Evolutionary conservation across 345 rosid genomes (phyloP), one percentile per base, ranked within the genome.

Genomic region (Gossypium rotundifolium): DNA sequence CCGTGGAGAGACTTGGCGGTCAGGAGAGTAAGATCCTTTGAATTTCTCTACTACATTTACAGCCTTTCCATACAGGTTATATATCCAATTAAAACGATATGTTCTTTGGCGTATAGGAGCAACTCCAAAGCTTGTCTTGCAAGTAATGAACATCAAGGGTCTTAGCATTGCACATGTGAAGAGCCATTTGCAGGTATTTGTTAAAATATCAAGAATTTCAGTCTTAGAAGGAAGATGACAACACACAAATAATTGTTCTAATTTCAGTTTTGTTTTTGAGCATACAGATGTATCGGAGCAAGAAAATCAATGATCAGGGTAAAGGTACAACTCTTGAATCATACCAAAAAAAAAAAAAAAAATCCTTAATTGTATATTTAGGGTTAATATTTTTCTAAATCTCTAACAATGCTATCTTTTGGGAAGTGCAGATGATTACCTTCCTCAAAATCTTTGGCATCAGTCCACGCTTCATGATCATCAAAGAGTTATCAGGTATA

Each of bases 1-100:
- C 87, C 4, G 82, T 87, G 14, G 85, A 85, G 71, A 76, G 82
- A 72, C 90, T 87, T 16, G 90, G 90, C 0, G 88, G 90, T 46
- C 86, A 83, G 66, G 85, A 83, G 60, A 83, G 88, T 87, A 77
- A 77, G 81, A 57, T 75, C 69, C 60, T 73, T 33, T 46, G n/a
- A 61, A 60, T 25, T 22, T 66, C 54, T 59, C 9, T 2, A 6
- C 3, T 46, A 11, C 61, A 22, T 57, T 20, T 57, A 58, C 62
- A 20, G 33, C 7, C 62, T 58, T 22, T 25, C 20, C 18, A 52
- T 18, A 11, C 58, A 58, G 12, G 4, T 57, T 9, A n/a, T 44
- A 18, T 51, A 23, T 17, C 14, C 4, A 2, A 2, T 46, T 22
- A 48, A 38, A 62, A 9, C 13, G 23, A 58, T 54, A n/a, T 73